Evolutionary conservation across 768 basidiomycete species (phyloP), one percentile per base, ranked within the genome.

Genomic region (Trametes coccinea): DNA sequence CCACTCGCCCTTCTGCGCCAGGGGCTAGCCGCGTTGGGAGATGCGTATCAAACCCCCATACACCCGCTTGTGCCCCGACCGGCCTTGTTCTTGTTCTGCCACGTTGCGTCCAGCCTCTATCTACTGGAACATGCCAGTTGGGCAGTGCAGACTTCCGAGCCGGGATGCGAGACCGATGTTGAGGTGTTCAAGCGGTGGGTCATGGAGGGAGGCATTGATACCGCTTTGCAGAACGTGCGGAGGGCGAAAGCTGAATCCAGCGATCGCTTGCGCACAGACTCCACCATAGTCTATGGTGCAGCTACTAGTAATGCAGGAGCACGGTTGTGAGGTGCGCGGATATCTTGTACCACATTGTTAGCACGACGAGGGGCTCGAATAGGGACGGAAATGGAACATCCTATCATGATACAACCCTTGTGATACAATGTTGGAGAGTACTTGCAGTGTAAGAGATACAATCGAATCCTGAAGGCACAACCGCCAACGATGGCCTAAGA

Each of bases 71-170:
- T 87, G 16, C 77, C 84, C 0, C 83, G 84, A 3, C 82, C 86
- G 0, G 81, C 84, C 2, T 74, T 92, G 29, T 79, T 85, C 65
- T 75, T 89, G 3, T 74, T 85, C 34, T 86, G 84, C 1, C 78
- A 82, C 47, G 64, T 83, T 33, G 76, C 86, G 0, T 82, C 87
- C 1, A 76, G 79, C 8, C 56, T 81, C 1, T 83, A 82, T 68
- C 79, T 91, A 30, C 76, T 92, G 10, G 89, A 92, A 69, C 89
- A 92, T 49, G 83, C 86, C 0, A 70, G 82, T 10, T 92, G 89
- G 89, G 78, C 85, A 0, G 61, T 75, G 61, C 70, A 46, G 7
- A 71, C 60, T 37, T 49, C 45, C 2, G 59, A 67, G 40, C 46
- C 60, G 0, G 74, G 77, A 14, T 66, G 68, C 2, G 74, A 76